Base-by-base conservation (phyloP, 169 alveolate genomes). In the Eimeria necatrix region DNA sequence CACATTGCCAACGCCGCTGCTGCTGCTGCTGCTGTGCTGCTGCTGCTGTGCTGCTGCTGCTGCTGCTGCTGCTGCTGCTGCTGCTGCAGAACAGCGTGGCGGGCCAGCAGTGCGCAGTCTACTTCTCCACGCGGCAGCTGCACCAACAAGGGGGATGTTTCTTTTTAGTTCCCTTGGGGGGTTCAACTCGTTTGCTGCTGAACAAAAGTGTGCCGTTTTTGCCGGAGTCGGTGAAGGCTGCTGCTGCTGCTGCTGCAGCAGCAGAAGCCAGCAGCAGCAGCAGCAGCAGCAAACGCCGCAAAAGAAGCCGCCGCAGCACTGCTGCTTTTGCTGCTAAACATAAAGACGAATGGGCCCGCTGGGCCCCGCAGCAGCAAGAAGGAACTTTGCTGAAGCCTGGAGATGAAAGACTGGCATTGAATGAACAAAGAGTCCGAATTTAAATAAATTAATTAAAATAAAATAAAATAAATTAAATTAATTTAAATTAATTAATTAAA, bases 81-180 rank as follows among this genome's bases (percentile, higher is more conserved):
- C 8, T 52, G 20, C 53, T 84, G 8, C 88, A 89, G 94, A 52
- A 46, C 16, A 59, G 70, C 4, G 61, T 89, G 20, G 59, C 87
- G 52, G 51, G 89, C 24, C 94, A 89, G 94, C 94, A 89, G 59
- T 89, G 94, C 87, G 83, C 74, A 46, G 78, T 89, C 59, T 89
- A 59, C 78, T 89, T 52, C 64, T 81, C 94, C 26, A 81, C 83
- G 6, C 32, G 61, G 53, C 94, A 89, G 74, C 89, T 89, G 49
- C 94, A 89, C 41, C 94, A 89, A 61, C 94, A 89, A 41, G 94
- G 94, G 18, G 94, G 94, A 20, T 89, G 94, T 48, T 89, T 89
- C 88, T 89, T 89, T 24, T 14, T 89, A 48, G 48, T 32, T 51
- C 94, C 94, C 16, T 76, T 89, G 59, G 87, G 88, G 46, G 94